Conservation (phyloP, 2,329 filamentous ascomycete genomes). For the Geosmithia morbida region DNA sequence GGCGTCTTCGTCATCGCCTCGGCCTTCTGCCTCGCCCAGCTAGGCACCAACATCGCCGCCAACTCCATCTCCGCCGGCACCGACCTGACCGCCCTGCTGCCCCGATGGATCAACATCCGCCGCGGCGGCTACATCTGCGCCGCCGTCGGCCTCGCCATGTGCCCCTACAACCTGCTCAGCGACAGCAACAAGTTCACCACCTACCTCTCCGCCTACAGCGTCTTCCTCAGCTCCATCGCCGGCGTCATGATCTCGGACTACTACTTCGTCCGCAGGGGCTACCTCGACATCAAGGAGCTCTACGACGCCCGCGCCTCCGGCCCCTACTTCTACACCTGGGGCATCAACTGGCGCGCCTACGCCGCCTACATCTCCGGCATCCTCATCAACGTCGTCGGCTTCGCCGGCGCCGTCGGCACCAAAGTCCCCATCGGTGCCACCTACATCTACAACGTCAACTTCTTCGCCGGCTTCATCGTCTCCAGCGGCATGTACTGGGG, state of each 20-base stretch:
- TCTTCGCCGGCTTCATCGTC: slow-evolving; percentile 72
- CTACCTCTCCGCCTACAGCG: slow-evolving; percentile 81
- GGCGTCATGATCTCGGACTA: slow-evolving; percentile 88
- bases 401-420: slow-evolving; percentile 63
- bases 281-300: slow-evolving; percentile 62
- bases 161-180: slow-evolving; percentile 68
- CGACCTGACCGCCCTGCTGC: slow-evolving; percentile 67
- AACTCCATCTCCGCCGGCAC: slow-evolving; percentile 76
- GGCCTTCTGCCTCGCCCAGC: slow-evolving; percentile 63
- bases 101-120: slow-evolving; percentile 70
- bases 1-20: slow-evolving; percentile 61
- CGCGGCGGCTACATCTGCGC: slow-evolving; percentile 82
- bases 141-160: slow-evolving; percentile 66
- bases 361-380: slow-evolving; percentile 72
- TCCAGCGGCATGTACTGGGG: slow-evolving; percentile 52
- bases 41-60: slow-evolving; percentile 78
- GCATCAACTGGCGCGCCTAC: slow-evolving; percentile 75
- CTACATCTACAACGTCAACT: slow-evolving; percentile 85
- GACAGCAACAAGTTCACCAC: slow-evolving; percentile 74
- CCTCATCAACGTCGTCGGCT: slow-evolving; percentile 81
- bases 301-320: slow-evolving; percentile 55
- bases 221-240: slow-evolving; percentile 86
- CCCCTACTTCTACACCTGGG: slow-evolving; percentile 61
- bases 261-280: slow-evolving; percentile 72
- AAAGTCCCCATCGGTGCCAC: slow-evolving; percentile 62